Conservation (phyloP, 2,329 filamentous ascomycete genomes). For the Colletotrichum falcatum region DNA sequence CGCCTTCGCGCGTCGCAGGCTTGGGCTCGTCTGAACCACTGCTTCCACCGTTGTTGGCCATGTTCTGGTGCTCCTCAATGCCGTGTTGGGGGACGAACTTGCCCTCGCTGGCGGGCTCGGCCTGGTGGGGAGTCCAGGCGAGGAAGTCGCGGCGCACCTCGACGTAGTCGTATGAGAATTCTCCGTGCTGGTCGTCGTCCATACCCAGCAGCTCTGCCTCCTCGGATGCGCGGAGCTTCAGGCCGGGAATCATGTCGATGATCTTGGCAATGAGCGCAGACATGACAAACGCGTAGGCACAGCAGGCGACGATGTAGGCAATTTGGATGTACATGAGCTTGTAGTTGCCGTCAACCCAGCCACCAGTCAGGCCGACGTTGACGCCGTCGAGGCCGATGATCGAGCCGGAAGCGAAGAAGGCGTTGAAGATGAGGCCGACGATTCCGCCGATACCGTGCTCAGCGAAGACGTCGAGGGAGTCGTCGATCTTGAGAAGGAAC, state of each 20-base stretch:
- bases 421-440: conserved; percentile 79
- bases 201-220: conserved; percentile 88
- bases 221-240: conserved; percentile 83
- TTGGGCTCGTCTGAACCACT: conserved; percentile 38
- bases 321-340: conserved; percentile 83
- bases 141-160: conserved; percentile 90
- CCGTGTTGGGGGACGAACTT: conserved; percentile 76
- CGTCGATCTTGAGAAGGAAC: conserved; percentile 73
- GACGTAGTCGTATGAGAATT: conserved; percentile 92
- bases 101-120: conserved; percentile 70
- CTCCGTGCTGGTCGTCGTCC: conserved; percentile 91
- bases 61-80: conserved; percentile 71
- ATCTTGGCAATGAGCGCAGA: conserved; percentile 79
- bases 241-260: conserved; percentile 81
- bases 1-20: conserved; percentile 30
- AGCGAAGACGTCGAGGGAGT: conserved; percentile 78
- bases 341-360: conserved; percentile 82
- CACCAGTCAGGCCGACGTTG: conserved; percentile 75
- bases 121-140: conserved; percentile 84
- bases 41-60: conserved; percentile 47
- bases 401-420: conserved; percentile 75
- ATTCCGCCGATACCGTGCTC: conserved; percentile 79
- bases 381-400: conserved; percentile 82
- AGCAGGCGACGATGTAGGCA: conserved; percentile 77
- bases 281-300: conserved; percentile 78